Evolutionary conservation across 2,329 filamentous ascomycete species (phyloP), one percentile per base, ranked within the genome.

Genomic region (Microdochium nivale): DNA sequence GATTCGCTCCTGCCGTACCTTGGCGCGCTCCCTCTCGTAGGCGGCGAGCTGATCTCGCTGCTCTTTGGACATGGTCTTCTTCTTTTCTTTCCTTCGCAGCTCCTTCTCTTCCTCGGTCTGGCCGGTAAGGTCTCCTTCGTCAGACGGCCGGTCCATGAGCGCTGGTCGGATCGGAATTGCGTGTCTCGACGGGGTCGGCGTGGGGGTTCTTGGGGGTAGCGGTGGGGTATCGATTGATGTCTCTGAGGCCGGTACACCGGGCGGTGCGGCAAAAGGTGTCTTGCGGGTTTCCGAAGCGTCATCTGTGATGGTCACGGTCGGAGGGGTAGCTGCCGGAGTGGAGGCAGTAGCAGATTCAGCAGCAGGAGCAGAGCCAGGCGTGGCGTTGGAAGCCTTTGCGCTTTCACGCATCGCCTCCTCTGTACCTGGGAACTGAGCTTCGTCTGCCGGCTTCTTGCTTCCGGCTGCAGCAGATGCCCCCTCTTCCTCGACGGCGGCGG

Each of bases 41-140:
- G 89, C 91, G 3, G 85, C 84, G 30, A 99, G 78, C 65, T 96
- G 89, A 62, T 97, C 94, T 30, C 88, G 84, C 72, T 99, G 94
- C 69, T 97, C 94, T 72, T 94, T 95, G 54, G 83, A 84, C 52
- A 99, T 72, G 0, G 86, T 87, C 78, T 94, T 95, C 75, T 92
- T 95, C 79, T 95, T 94, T 67, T 67, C 66, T 73, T 88, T 90
- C 67, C 84, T 86, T 49, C 86, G 80, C 53, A 90, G 69, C 58
- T 87, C 84, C 62, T 88, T 87, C 65, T 92, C 84, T 51, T 90
- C 87, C 50, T 83, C 79, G 0, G 81, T 83, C 62, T 88, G 73
- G 30, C 80, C 83, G 25, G 80, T 79, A 43, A 83, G 79, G 62
- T 85, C 80, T 13, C 88, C 83, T 58, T 95, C 88, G 64, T 95